phyloP scores from a whole-genome alignment of 768 basidiomycete species.

The Trametes cinnabarina region DNA sequence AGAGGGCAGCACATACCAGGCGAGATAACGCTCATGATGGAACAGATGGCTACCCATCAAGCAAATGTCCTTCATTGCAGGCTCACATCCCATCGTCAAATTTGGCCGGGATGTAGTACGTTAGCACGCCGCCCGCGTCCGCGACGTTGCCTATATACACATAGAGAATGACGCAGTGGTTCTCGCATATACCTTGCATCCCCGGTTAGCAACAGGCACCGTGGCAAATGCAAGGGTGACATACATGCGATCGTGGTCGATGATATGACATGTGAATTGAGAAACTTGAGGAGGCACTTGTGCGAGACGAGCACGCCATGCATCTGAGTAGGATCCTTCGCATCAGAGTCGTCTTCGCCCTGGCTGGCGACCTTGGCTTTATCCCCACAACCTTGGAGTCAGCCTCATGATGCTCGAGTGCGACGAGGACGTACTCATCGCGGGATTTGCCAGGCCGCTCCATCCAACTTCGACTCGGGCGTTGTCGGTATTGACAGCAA shows the following conservation, averaged over 20 bases:
- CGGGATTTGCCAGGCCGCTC: conserved; percentile 68
- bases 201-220: background rate
- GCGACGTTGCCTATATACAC: conserved; percentile 83
- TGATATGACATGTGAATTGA: conserved; percentile 76
- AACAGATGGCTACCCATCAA: background rate
- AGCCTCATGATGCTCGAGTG: too few relatives aligned
- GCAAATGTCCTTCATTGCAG: background rate
- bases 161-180: conserved; percentile 83
- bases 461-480: conserved; percentile 81
- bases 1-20: too few relatives aligned
- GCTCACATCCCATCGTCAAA: conserved; percentile 46
- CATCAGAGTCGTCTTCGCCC: conserved; percentile 27
- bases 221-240: conserved; percentile 37
- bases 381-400: too few relatives aligned
- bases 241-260: conserved; percentile 87
- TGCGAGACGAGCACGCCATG: conserved; percentile 69
- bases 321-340: conserved; percentile 53
- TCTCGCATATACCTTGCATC: conserved; percentile 68
- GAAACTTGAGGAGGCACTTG: conserved; percentile 76
- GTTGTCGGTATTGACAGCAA: conserved; percentile 64
- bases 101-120: conserved; percentile 83
- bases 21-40: too few relatives aligned
- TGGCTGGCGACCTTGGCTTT: conserved; percentile 24
- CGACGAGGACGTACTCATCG: conserved; percentile 44
- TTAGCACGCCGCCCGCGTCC: conserved; percentile 80